Evolutionary conservation across 2,329 filamentous ascomycete genomes (phyloP).

Genomic region (Fusarium anguioides): DNA sequence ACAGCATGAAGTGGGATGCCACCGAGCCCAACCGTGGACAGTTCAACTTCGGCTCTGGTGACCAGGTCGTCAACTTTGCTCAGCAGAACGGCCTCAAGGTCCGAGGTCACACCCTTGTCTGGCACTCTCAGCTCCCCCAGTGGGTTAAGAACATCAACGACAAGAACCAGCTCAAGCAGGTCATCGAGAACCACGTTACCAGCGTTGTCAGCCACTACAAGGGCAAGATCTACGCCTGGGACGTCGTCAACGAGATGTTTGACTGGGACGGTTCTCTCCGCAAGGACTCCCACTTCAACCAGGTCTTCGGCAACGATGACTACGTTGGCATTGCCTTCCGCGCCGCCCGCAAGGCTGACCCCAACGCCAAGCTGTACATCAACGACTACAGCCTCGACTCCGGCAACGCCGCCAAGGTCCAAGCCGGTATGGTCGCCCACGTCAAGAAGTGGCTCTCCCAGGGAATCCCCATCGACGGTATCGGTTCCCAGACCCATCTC

Average conservation of each 20-base stretch:
- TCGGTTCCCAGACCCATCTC: conserved; percentile 70
- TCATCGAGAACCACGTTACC: conserved; percentile 69
- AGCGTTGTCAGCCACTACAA: conserved; percentile 68
- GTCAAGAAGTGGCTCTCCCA: conserved; percentile 72
- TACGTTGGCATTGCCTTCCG: conserved; percentile 78
- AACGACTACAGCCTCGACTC: conserved; percentile 78
- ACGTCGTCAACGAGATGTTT: conserved; percentile 75
- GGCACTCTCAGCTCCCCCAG: conserved; percentile 69
- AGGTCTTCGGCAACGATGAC: conserved; percentile 75
- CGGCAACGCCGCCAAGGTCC: conserved; percentile 70
- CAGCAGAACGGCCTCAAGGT: conserved; percentile 62
- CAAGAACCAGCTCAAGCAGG: conserved; percentile 61
- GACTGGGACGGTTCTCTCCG: conserved; percentile 70
- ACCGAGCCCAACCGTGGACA: conserved; percentile 49
- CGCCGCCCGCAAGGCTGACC: conserved; percentile 74
- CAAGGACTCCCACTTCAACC: conserved; percentile 68
- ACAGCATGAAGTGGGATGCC: conserved; percentile 77
- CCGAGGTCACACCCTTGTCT: conserved; percentile 74
- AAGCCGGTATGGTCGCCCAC: conserved; percentile 61
- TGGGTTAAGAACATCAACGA: conserved; percentile 70
- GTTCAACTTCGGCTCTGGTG: conserved; percentile 68
- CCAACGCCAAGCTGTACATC: conserved; percentile 77
- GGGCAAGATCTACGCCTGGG: conserved; percentile 65
- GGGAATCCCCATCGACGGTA: conserved; percentile 62
- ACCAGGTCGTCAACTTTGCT: conserved; percentile 71